A percentile compares a stretch with the other conserved stretches of the same genome.
Conservation (phyloP, 2,329 filamentous ascomycete genomes). For the Arthrobotrys entomopaga region DNA sequence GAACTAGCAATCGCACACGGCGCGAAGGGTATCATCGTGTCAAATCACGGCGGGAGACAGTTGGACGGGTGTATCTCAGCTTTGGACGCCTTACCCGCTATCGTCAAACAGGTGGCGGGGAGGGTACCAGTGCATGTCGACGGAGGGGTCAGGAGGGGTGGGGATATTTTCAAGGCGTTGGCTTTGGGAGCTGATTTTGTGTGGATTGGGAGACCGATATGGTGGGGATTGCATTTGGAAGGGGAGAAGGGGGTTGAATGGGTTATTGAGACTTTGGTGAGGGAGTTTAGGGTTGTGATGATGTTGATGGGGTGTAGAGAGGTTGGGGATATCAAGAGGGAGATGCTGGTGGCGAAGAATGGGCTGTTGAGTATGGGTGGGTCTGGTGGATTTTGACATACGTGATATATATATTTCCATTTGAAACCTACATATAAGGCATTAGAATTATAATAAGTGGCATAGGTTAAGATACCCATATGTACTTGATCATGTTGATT, state of each 20-base stretch:
- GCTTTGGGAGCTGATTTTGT: slow-evolving; percentile 67
- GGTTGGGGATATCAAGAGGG: slow-evolving; percentile 32
- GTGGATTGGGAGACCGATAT: slow-evolving; percentile 65
- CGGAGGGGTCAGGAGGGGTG: slow-evolving; percentile 68
- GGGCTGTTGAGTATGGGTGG: slow-evolving; percentile 38
- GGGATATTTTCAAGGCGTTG: slow-evolving; percentile 70
- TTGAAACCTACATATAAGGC: neutral
- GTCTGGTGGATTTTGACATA: neutral
- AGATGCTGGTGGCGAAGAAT: slow-evolving; percentile 40
- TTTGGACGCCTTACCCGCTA: slow-evolving; percentile 67
- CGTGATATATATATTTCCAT: neutral
- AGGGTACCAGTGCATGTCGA: slow-evolving; percentile 72
- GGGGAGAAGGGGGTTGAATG: slow-evolving; percentile 44
- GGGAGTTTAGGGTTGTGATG: slow-evolving; percentile 47
- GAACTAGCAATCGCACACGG: slow-evolving; percentile 64
- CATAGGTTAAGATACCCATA: too few species aligned
- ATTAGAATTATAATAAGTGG: neutral
- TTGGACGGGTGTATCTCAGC: slow-evolving; percentile 68
- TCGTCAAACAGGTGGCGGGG: slow-evolving; percentile 71
- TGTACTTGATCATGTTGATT: too few species aligned
- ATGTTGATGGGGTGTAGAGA: slow-evolving; percentile 47
- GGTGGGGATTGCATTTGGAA: slow-evolving; percentile 64
- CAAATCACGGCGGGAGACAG: slow-evolving; percentile 70
- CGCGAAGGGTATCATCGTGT: slow-evolving; percentile 68
- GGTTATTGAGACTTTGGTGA: slow-evolving; percentile 42